Conservation (phyloP, 2,329 filamentous ascomycete genomes). For the Didymella lethalis region DNA sequence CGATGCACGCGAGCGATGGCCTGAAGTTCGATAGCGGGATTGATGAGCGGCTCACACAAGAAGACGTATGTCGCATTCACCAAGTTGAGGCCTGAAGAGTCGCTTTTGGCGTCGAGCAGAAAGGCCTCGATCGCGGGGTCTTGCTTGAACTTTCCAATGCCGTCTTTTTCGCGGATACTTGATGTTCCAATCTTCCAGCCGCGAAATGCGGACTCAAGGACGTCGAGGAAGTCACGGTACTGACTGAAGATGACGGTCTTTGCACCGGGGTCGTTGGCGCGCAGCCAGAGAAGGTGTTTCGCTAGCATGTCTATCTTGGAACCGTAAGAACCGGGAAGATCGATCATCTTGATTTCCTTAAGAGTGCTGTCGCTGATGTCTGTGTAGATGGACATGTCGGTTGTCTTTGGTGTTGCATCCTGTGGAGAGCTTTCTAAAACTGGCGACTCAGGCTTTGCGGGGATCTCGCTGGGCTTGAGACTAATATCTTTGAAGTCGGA, state of each 20-base stretch:
- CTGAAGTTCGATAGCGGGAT: slow-evolving; percentile 92
- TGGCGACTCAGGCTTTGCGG: slow-evolving; percentile 67
- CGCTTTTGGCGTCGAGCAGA: slow-evolving; percentile 85
- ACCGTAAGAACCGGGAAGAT: slow-evolving; percentile 77
- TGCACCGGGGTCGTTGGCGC: slow-evolving; percentile 81
- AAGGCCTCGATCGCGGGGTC: slow-evolving; percentile 81
- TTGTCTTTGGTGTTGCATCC: slow-evolving; percentile 36
- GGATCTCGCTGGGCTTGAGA: slow-evolving; percentile 77
- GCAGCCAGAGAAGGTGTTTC: slow-evolving; percentile 83
- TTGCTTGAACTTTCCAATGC: slow-evolving; percentile 78
- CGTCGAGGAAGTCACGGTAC: slow-evolving; percentile 79
- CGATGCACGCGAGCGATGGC: slow-evolving; percentile 94
- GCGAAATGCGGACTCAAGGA: slow-evolving; percentile 74
- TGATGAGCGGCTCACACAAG: slow-evolving; percentile 90
- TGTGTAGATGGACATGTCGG: slow-evolving; percentile 72
- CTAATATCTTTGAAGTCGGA: slow-evolving; percentile 85
- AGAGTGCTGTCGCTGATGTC: slow-evolving; percentile 76
- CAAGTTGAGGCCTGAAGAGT: slow-evolving; percentile 88
- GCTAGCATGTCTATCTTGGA: slow-evolving; percentile 82
- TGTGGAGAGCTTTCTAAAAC: slow-evolving; percentile 27
- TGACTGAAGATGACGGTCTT: slow-evolving; percentile 97
- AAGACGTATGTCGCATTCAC: slow-evolving; percentile 95
- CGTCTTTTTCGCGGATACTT: slow-evolving; percentile 72
- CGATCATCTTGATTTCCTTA: slow-evolving; percentile 81
- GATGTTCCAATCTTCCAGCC: slow-evolving; percentile 76